Base-by-base conservation (phyloP, 495 filamentous ascomycete species). In the Cenococcum geophilum region DNA sequence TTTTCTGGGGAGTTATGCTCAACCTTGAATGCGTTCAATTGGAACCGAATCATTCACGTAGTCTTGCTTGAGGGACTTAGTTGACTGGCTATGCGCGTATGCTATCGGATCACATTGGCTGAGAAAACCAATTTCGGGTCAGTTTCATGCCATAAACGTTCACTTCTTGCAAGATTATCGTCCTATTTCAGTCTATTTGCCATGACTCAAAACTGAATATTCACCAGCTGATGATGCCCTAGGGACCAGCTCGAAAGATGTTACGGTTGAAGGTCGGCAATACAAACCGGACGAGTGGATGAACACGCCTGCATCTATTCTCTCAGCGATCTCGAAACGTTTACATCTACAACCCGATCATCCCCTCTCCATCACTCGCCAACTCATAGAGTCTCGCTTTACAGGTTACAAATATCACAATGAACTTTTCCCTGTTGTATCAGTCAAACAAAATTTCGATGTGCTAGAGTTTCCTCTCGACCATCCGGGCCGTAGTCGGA, bases 331-430 rank as follows among this genome's bases (percentile, higher is more conserved):
- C 54, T 78, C 82, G 48, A 86, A 88, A 53, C 84, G 83, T 54
- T 80, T 98, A 5, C 92, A 97, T 73, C 79, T 95, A 21, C 84
- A 92, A 74, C 84, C 85, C 64, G 85, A 92, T 72, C 93, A 98
- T 73, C 93, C 93, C 16, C 79, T 98, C 27, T 81, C 83, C 59
- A 93, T 97, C 69, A 97, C 93, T 4, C 86, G 95, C 45, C 80
- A 88, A 62, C 83, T 98, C 59, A 91, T 98, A 67, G 92, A 97
- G 75, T 91, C 89, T 58, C 84, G 85, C 65, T 98, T 97, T 72
- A 84, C 89, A 0, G 63, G 76, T 14, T 97, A 83, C 77, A 85
- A 82, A 36, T 80, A 86, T 70, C 83, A 97, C 79, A 89, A 88
- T 62, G 75, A 81, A 42, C 82, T 91, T 69, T 83, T 85, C 64